phyloP scores from a whole-genome alignment of 2,329 filamentous ascomycete species.

The Aspergillus phoenicis region DNA sequence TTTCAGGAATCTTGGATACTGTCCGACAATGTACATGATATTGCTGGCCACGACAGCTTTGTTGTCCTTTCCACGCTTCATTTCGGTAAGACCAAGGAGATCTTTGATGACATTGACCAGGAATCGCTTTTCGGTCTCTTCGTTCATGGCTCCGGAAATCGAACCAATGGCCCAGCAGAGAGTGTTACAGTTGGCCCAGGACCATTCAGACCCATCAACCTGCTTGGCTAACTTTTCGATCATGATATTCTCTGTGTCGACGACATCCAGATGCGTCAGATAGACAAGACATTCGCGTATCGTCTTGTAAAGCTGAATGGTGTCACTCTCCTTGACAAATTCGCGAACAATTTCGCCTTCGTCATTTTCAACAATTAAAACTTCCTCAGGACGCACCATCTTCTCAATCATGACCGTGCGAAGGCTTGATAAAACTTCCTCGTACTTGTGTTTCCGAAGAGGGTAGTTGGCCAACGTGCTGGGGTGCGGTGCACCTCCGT shows the following conservation, averaged over 20 bases:
- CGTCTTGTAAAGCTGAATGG: slow-evolving; percentile 98
- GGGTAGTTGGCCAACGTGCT: slow-evolving; percentile 85
- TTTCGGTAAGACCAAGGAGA: slow-evolving; percentile 91
- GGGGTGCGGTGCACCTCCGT: slow-evolving; percentile 83
- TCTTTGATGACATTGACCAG: slow-evolving; percentile 99
- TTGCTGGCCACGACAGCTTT: slow-evolving; percentile 98
- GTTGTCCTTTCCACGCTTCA: slow-evolving; percentile 99
- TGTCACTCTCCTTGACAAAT: slow-evolving; percentile 99
- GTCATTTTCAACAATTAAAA: slow-evolving; percentile 98
- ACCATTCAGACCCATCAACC: slow-evolving; percentile 95
- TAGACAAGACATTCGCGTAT: slow-evolving; percentile 97
- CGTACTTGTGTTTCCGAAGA: slow-evolving; percentile 96
- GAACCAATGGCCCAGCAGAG: slow-evolving; percentile 99
- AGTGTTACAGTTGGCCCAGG: slow-evolving; percentile 99
- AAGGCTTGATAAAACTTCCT: slow-evolving; percentile 88
- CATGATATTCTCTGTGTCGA: slow-evolving; percentile 98
- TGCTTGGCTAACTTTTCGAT: slow-evolving; percentile 95
- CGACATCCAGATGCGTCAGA: slow-evolving; percentile 93
- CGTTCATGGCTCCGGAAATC: slow-evolving; percentile 98
- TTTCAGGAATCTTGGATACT: slow-evolving; percentile 97
- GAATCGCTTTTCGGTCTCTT: slow-evolving; percentile 98
- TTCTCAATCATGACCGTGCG: slow-evolving; percentile 99
- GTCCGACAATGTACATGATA: slow-evolving; percentile 99
- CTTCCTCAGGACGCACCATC: slow-evolving; percentile 98
- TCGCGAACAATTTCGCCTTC: slow-evolving; percentile 98